phyloP scores from a whole-genome alignment of 2,329 filamentous ascomycete genomes.

The Arthrobotrys iridis region DNA sequence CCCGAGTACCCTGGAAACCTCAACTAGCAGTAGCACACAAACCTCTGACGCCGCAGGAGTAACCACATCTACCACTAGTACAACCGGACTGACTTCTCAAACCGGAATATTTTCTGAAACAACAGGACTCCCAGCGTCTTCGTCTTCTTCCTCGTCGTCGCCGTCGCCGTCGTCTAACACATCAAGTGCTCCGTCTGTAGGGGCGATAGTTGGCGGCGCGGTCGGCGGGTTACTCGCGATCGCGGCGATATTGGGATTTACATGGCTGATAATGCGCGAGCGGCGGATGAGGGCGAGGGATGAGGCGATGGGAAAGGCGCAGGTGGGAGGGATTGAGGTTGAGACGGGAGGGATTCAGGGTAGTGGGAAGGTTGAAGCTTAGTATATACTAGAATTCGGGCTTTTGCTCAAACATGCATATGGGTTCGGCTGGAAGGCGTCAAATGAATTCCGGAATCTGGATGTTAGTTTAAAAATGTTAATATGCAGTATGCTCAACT shows the following conservation, averaged over 20 bases:
- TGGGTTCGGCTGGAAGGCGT: too few species aligned
- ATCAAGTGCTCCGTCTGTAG: not conserved
- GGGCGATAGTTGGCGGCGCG: not conserved
- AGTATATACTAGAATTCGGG: not conserved
- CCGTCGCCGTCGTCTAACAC: not conserved
- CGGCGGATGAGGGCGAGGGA: not conserved
- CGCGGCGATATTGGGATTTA: not conserved
- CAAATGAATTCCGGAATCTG: too few species aligned
- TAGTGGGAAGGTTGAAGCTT: not conserved
- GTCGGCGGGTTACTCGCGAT: constrained; percentile 2
- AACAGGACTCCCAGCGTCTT: too few species aligned
- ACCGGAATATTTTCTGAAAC: too few species aligned
- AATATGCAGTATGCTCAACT: too few species aligned
- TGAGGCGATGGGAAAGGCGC: not conserved
- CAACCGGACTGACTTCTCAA: not conserved
- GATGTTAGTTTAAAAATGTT: too few species aligned
- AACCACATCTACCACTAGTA: too few species aligned
- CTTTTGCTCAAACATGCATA: too few species aligned
- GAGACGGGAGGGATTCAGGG: not conserved
- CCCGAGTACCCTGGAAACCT: too few species aligned
- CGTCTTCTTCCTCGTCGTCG: too few species aligned
- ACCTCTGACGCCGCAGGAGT: too few species aligned
- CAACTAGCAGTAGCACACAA: too few species aligned
- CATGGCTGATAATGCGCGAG: constrained; percentile 8
- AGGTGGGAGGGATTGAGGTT: not conserved